A percentile compares a stretch with the other conserved stretches of the same genome.
Evolutionary conservation across 148 eudicot genomes (phyloP).

Genomic region (Vaccinium darrowii): DNA sequence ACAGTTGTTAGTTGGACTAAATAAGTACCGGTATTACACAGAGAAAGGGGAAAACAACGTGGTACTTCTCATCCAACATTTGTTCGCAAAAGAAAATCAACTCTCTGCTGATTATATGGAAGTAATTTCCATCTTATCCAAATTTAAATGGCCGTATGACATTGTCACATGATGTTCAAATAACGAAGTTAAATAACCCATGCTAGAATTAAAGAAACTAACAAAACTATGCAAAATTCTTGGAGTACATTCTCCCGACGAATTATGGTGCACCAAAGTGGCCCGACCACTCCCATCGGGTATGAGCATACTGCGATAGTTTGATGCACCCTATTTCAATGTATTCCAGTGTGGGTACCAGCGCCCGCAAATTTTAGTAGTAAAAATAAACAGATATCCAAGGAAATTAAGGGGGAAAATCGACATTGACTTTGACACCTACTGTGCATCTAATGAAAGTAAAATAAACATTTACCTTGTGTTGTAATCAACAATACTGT

Average conservation of each 20-base stretch:
- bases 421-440: background rate
- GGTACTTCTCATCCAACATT: background rate
- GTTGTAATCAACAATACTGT: conserved; percentile 78
- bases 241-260: background rate
- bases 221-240: background rate
- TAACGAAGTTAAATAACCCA: background rate
- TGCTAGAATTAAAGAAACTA: background rate
- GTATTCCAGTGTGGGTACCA: background rate
- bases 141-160: background rate
- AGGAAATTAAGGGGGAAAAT: background rate
- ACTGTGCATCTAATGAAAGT: background rate
- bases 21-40: no score
- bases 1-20: no score
- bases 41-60: background rate
- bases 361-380: background rate
- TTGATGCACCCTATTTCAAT: background rate
- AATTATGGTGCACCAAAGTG: background rate
- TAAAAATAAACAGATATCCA: background rate
- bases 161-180: background rate
- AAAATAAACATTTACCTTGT: conserved; percentile 53
- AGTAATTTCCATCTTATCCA: background rate
- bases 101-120: background rate
- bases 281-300: background rate
- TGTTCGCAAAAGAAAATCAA: background rate
- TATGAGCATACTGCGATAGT: background rate